Evolutionary conservation across 2,329 filamentous ascomycete species (phyloP), one percentile per base, ranked within the genome.

Genomic region (Trichoderma simmonsii): DNA sequence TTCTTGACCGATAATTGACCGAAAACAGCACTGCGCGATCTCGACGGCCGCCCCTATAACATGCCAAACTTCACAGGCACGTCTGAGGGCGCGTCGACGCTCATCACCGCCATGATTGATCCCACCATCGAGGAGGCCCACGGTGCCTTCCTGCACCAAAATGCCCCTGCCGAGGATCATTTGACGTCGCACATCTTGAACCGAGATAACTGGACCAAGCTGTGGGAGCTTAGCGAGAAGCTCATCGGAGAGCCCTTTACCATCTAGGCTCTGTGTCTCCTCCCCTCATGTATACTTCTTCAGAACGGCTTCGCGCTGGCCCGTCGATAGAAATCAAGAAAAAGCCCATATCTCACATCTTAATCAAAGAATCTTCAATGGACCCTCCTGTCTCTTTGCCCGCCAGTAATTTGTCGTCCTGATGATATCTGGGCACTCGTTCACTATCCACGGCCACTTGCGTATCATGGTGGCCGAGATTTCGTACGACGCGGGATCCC

Each of bases 401-500:
- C 71, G 59, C 71, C 71, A 72, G 56, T 63, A 70, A 18, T 72
- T 70, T 4, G 65, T 70, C 57, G 71, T 54, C 12, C 12, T 21
- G 34, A 72, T 28, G 21, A 70, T 30, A n/a, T 69, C 59, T 15
- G 71, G 71, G 34, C 71, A 73, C 28, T 79, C 81, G 1, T 70
- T 73, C 1, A 83, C 51, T 15, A 84, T 63, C 77, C 79, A 79
- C 3, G 73, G 77, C 83, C 84, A 87, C 72, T 85, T 86, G 30
- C 77, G 76, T 9, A 83, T 72, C 73, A 88, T 86, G 0, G 71
- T 67, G 15, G 81, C 79, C 0, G 81, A 85, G 0, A 84, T 76
- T 73, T 87, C 86, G 85, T 86, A 88, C 15, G 80, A 83, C 0
- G 73, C 70, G 2, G 80, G 71, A 68, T 86, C 80, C 80, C 81